phyloP scores from a whole-genome alignment of 139 green algal species.

The Chlamydomonas incerta region DNA sequence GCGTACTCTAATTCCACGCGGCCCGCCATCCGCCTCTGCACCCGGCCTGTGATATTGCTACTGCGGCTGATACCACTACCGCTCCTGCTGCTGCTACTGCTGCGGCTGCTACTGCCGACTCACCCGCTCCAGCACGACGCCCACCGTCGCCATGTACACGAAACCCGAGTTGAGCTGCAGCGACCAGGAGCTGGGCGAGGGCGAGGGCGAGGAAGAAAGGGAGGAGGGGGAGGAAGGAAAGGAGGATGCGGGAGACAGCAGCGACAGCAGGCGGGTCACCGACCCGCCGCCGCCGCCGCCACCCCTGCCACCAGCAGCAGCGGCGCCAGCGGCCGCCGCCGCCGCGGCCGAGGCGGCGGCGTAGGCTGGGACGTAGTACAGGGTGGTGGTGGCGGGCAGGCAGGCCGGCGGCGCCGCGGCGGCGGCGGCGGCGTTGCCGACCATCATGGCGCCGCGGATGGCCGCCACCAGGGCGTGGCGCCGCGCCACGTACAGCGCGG shows the following conservation, averaged over 20 bases:
- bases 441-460: slow-evolving; percentile 13
- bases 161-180: background rate
- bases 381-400: slow-evolving; percentile 13
- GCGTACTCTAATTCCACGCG: background rate
- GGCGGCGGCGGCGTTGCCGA: slow-evolving; percentile 1
- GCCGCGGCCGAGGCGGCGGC: background rate
- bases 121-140: background rate
- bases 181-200: too few relatives aligned
- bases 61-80: too few relatives aligned
- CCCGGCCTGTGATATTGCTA: too few relatives aligned
- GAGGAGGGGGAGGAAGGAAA: too few relatives aligned
- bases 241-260: too few relatives aligned
- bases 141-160: background rate
- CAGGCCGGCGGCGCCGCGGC: background rate
- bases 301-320: slow-evolving; percentile 9
- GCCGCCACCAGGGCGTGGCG: slow-evolving; percentile 7
- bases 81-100: too few relatives aligned
- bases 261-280: too few relatives aligned
- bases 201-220: too few relatives aligned
- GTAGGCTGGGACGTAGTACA: slow-evolving; percentile 33
- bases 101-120: too few relatives aligned
- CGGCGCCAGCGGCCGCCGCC: background rate
- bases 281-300: too few relatives aligned
- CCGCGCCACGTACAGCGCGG: background rate
- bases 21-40: too few relatives aligned